Evolutionary conservation across 83 land plant genomes (phyloP), one percentile per base, ranked within the genome.

Genomic region (Picea mariana): DNA sequence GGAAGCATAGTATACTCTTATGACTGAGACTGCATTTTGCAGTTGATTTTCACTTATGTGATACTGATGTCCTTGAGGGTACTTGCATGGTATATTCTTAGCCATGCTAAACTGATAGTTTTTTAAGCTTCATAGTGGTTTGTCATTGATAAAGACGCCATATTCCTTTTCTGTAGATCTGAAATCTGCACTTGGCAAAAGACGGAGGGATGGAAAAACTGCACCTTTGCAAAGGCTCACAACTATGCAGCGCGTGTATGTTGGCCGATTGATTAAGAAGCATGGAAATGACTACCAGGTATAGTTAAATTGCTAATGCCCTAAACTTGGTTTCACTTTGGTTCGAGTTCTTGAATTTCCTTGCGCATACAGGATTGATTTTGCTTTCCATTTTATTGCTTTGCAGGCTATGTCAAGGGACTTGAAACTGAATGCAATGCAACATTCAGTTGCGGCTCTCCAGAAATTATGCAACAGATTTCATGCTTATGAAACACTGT

Each of bases 401-500:
- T 68, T 86, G 89, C 95, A 97, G 99, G 90, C 89, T 15, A 97
- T 97, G 99, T 91, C 97, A 80, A 90, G 82, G 90, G 99, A 97
- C 84, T 86, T 86, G 49, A 97, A 93, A 80, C 86, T 97, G 73
- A 97, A 97, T 81, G 59, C 88, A n/a, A 94, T 97, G 98, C 98
- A 97, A 87, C 99, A 97, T 82, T 87, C 99, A 23, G 89, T 87
- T 26, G 98, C 91, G 27, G 87, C 88, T 15, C 88, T 95, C 42
- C 83, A 90, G 89, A 94, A 91, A 78, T 81, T 97, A 9, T 97
- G 99, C 89, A 85, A 86, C 73, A 91, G 97, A 75, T 97, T 88
- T 79, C 83, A 87, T 52, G 83, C 80, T 17, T 81, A 85, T 62
- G 82, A 82, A 75, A 88, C 82, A 67, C 77, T 86, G 76, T 65